These are phyloP conservation scores for Diaporthe aspalathi DNA, from an alignment of 2,329 filamentous ascomycete species.

Conservation along the genomic window DNA sequence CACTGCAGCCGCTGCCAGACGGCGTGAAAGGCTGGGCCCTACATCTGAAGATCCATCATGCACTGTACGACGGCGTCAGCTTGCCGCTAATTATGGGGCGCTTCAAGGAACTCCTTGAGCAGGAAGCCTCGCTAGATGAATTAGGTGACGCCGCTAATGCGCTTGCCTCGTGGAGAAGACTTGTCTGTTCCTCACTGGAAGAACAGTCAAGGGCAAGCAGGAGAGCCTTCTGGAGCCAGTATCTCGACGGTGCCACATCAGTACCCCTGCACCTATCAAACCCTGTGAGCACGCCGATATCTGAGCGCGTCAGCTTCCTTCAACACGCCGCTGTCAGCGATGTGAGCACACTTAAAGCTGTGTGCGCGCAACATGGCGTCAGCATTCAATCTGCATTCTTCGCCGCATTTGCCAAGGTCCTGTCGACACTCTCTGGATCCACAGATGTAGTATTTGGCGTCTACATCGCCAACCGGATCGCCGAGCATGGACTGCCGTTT, in stretches of 20 bases:
- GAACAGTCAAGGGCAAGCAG: slow-evolving; percentile 39
- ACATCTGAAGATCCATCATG: slow-evolving; percentile 80
- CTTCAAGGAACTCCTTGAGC: slow-evolving; percentile 45
- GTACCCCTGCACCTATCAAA: slow-evolving; percentile 34
- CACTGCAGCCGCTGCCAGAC: slow-evolving; percentile 41
- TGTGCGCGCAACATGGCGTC: slow-evolving; percentile 62
- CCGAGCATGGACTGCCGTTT: slow-evolving; percentile 63
- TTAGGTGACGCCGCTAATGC: no score
- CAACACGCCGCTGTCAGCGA: slow-evolving; percentile 58
- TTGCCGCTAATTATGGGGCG: slow-evolving; percentile 70
- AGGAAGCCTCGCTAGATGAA: neutral
- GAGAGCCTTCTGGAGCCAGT: slow-evolving; percentile 55
- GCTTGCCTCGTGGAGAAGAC: slow-evolving; percentile 45
- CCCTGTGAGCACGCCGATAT: neutral
- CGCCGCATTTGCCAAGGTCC: slow-evolving; percentile 71
- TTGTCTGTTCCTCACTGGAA: slow-evolving; percentile 39
- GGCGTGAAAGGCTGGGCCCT: slow-evolving; percentile 47
- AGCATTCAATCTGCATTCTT: slow-evolving; percentile 81
- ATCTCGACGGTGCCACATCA: slow-evolving; percentile 48
- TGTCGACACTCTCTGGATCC: slow-evolving; percentile 42
- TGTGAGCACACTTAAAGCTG: slow-evolving; percentile 52
- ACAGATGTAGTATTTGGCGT: slow-evolving; percentile 75
- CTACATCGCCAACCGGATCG: slow-evolving; percentile 83
- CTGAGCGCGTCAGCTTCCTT: slow-evolving; percentile 50
- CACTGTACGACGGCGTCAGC: slow-evolving; percentile 88